These are phyloP conservation scores for Trichoderma gamsii DNA, from an alignment of 495 filamentous ascomycete species.

Conservation along the genomic window DNA sequence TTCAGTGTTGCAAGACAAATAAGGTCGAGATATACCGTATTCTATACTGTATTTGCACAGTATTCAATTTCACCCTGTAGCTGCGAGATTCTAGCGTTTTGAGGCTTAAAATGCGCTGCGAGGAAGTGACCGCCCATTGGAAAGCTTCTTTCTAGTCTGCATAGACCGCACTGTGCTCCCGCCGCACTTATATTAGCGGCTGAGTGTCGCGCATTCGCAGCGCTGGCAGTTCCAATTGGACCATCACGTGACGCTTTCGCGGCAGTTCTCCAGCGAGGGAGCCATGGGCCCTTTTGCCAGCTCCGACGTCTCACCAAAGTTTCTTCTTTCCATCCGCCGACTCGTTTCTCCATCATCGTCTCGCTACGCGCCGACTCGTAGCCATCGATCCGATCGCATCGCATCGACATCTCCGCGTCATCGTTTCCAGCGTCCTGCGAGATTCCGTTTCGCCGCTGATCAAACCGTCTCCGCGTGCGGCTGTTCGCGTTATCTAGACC, in stretches of 20 bases:
- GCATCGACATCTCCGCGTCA: slow-evolving; percentile 16
- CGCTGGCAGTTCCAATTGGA: not conserved
- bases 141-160: not conserved
- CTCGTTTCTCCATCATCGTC: slow-evolving; percentile 12
- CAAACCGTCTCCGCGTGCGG: not conserved
- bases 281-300: not conserved
- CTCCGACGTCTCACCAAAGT: not conserved
- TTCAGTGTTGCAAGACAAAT: too few species aligned
- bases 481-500: not conserved
- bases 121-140: not conserved
- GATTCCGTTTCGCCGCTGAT: not conserved
- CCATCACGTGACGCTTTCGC: not conserved
- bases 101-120: not conserved
- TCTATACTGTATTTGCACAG: too few species aligned
- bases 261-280: not conserved
- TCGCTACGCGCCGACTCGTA: slow-evolving; percentile 2
- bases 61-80: too few species aligned
- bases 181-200: not conserved
- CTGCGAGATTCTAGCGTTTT: not conserved
- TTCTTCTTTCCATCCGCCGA: slow-evolving; percentile 20
- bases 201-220: slow-evolving; percentile 3
- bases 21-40: too few species aligned
- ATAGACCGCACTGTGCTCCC: not conserved
- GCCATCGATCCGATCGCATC: slow-evolving; percentile 26
- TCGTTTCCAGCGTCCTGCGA: not conserved